phyloP scores from a whole-genome alignment of 768 basidiomycete genomes.

The Suillus lakei region DNA sequence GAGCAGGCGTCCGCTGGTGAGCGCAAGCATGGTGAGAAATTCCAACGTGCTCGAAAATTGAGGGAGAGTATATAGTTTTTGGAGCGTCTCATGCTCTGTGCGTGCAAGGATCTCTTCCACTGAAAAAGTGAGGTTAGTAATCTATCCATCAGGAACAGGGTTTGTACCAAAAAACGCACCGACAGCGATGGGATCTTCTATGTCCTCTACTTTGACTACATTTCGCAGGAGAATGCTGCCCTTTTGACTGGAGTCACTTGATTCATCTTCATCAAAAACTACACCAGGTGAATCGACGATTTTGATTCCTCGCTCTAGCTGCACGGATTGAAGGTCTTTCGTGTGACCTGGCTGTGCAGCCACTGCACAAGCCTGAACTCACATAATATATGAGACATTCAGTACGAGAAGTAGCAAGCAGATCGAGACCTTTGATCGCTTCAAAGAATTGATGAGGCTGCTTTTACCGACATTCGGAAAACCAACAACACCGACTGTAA shows the following conservation, averaged over 20 bases:
- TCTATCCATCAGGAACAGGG: background rate
- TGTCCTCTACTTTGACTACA: slow-evolving; percentile 88
- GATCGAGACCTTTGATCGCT: slow-evolving; percentile 68
- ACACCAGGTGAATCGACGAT: slow-evolving; percentile 97
- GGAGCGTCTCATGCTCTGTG: slow-evolving; percentile 71
- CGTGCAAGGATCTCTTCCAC: slow-evolving; percentile 87
- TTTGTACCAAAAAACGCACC: slow-evolving; percentile 54
- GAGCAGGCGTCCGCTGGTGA: slow-evolving; percentile 80
- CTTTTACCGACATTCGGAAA: slow-evolving; percentile 99
- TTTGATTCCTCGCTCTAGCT: slow-evolving; percentile 89
- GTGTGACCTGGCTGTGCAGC: slow-evolving; percentile 96
- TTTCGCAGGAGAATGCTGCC: slow-evolving; percentile 80
- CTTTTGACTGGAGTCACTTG: slow-evolving; percentile 44
- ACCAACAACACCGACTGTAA: slow-evolving; percentile 91
- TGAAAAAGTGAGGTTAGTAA: slow-evolving; percentile 30
- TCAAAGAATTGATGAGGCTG: slow-evolving; percentile 93
- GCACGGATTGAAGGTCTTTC: slow-evolving; percentile 87
- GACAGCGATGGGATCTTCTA: slow-evolving; percentile 88
- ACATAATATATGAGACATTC: slow-evolving; percentile 2
- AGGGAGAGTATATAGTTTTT: slow-evolving; percentile 86
- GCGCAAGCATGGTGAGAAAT: slow-evolving; percentile 89
- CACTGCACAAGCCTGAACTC: slow-evolving; percentile 80
- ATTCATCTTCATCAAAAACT: slow-evolving; percentile 86
- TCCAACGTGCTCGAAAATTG: slow-evolving; percentile 73
- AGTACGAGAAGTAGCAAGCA: slow-evolving; percentile 1